Conservation (phyloP, 495 filamentous ascomycete species). For the Penicillium salamii region DNA sequence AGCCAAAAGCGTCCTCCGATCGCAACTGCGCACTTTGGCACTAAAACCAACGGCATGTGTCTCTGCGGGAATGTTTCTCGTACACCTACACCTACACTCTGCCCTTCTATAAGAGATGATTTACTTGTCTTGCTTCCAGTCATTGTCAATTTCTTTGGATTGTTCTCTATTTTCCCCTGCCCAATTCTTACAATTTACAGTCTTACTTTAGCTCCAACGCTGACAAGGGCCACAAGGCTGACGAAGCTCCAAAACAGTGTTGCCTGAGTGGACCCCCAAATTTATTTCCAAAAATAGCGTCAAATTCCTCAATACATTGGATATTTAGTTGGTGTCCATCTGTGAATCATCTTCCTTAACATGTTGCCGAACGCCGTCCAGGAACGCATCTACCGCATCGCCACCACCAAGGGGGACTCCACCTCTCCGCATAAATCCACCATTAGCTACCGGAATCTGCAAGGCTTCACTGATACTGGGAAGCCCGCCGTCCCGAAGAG, state of each 20-base stretch:
- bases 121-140: too few relatives aligned
- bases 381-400: slow-evolving; percentile 85
- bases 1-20: slow-evolving; percentile 1
- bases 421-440: slow-evolving; percentile 68
- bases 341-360: slow-evolving; percentile 49
- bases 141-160: too few relatives aligned
- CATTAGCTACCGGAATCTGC: slow-evolving; percentile 72
- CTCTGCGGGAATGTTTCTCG: background rate
- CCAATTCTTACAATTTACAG: too few relatives aligned
- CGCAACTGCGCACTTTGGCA: slow-evolving; percentile 3
- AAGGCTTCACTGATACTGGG: slow-evolving; percentile 86
- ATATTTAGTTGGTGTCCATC: slow-evolving; percentile 51
- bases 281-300: slow-evolving; percentile 15
- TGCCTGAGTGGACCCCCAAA: slow-evolving; percentile 27
- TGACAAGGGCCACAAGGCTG: slow-evolving; percentile 5
- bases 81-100: background rate
- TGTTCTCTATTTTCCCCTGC: too few relatives aligned
- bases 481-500: slow-evolving; percentile 87
- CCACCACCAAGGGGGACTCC: slow-evolving; percentile 82
- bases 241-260: slow-evolving; percentile 18
- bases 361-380: slow-evolving; percentile 78
- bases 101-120: background rate
- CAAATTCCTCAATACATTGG: too few relatives aligned
- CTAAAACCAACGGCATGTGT: slow-evolving; percentile 6
- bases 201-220: background rate